Percentiles rank a stretch among this genome's conserved stretches.
These are phyloP conservation scores for Fragaria nilgerrensis DNA, from an alignment of 306 rosid species.

Conservation along the genomic window DNA sequence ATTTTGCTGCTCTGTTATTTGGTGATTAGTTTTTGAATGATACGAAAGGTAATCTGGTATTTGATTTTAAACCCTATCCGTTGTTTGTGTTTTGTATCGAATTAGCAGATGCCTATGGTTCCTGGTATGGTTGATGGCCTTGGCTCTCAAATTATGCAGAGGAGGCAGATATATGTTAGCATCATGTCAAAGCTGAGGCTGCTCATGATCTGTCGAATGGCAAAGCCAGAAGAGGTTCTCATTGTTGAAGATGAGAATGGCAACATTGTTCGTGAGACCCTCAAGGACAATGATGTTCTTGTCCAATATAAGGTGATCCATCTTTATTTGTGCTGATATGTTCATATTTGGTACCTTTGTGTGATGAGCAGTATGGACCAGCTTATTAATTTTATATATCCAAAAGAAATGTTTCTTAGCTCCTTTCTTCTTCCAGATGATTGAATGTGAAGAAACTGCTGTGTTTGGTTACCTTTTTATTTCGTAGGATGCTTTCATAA, in stretches of 20 bases:
- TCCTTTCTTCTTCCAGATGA: not conserved
- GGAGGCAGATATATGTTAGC: constrained; percentile 80
- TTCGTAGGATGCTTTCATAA: not conserved
- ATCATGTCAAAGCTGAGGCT: constrained; percentile 91
- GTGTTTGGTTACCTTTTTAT: not conserved
- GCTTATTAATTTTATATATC: no score
- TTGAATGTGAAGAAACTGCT: not conserved
- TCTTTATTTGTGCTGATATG: not conserved
- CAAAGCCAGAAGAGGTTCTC: constrained; percentile 99
- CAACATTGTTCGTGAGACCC: constrained; percentile 93
- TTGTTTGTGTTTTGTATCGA: constrained; percentile 14
- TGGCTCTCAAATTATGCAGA: constrained; percentile 69
- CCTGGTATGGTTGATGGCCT: constrained; percentile 89
- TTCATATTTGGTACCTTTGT: not conserved
- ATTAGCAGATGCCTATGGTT: constrained; percentile 58
- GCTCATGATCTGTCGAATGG: constrained; percentile 99
- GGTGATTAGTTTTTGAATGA: not conserved
- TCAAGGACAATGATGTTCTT: constrained; percentile 99
- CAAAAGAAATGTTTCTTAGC: not conserved
- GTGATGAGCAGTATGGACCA: not conserved
- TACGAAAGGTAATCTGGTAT: not conserved
- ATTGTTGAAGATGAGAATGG: constrained; percentile 99
- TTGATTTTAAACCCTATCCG: not conserved
- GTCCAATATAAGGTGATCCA: constrained; percentile 87
- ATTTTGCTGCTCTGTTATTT: constrained; percentile 2